Conservation (phyloP, 306 rosid genomes). For the Elaeagnus macrophylla region DNA sequence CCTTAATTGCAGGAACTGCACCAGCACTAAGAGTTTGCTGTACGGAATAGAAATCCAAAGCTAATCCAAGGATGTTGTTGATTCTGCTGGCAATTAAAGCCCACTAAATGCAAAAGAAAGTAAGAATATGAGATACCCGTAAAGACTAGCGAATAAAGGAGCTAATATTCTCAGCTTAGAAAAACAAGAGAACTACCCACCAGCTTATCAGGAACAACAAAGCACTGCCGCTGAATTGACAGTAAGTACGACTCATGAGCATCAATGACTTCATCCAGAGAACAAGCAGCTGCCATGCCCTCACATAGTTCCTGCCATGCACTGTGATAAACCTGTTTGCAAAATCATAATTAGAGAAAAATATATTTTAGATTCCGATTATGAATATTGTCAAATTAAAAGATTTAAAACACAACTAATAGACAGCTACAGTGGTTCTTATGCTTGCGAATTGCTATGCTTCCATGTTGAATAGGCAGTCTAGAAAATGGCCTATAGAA, state of each 20-base stretch:
- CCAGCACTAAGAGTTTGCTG: constrained; percentile 82
- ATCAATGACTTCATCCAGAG: constrained; percentile 92
- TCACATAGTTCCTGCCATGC: constrained; percentile 97
- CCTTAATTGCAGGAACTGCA: constrained; percentile 78
- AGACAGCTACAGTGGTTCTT: not conserved
- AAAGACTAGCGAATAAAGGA: not conserved
- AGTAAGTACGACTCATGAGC: constrained; percentile 81
- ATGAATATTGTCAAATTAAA: constrained; percentile 9
- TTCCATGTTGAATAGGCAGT: too few species aligned
- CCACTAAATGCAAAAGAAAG: constrained; percentile 48
- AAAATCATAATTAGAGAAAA: constrained; percentile 24
- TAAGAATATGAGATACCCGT: constrained; percentile 11
- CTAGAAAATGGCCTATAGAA: too few species aligned
- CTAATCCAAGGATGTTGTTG: constrained; percentile 82
- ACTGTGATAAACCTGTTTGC: constrained; percentile 91
- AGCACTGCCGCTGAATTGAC: constrained; percentile 90
- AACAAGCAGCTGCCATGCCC: constrained; percentile 70
- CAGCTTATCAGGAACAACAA: constrained; percentile 97
- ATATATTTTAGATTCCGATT: constrained; percentile 18
- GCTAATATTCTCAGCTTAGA: not conserved
- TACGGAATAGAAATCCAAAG: constrained; percentile 76
- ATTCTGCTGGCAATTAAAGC: constrained; percentile 94
- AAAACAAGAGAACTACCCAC: constrained; percentile 27
- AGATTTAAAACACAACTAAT: constrained; percentile 5
- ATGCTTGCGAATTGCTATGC: not conserved